Base-by-base conservation (phyloP, 2,329 filamentous ascomycete genomes). In the Colletotrichum ledebouriae region DNA sequence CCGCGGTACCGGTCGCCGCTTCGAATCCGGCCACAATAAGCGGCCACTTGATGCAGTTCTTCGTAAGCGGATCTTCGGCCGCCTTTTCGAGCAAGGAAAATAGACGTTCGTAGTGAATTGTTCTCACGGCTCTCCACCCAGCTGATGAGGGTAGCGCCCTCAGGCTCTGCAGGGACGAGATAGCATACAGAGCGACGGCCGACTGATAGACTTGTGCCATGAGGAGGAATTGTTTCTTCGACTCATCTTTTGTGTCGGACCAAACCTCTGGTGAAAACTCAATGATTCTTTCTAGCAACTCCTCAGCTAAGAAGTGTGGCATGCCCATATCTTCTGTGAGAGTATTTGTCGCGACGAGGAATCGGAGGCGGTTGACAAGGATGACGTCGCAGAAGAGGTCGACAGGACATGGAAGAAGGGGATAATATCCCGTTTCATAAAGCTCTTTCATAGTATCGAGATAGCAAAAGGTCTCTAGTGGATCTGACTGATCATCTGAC, bases 321-420 rank as follows among this genome's bases (percentile, higher is more conserved):
- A 46, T 22, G 1, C 17, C 33, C 1, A 42, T 17, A 1, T 74
- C 57, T 73, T 69, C 20, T 59, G 44, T 5, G 46, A 53, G 44
- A 70, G 53, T 11, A 42, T 42, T 34, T 39, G 15, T 39, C 13
- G 56, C 44, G 13, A 73, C 75, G 17, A 68, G 73, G 56, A 63
- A 60, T 4, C 80, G 78, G n/a, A 82, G 72, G 56, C 77, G 63
- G 63, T 80, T 82, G 63, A 81, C 77, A 25, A 67, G 73, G 60
- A 80, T 72, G 17, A 79, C 73, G 49, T 78, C 75, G 25, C 63
- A 60, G 39, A 82, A 79, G 1, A 82, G 69, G 0, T 73, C 52
- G 0, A 70, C 63, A 0, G 80, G 78, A 37, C 74, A 80, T 53
- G 75, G 72, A 4, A 75, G 73, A 56, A 78, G 77, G 3, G 73